Percentiles rank a stretch among this genome's conserved stretches.
phyloP scores from a whole-genome alignment of 2,329 filamentous ascomycete genomes.

The Cladobotryum mycophilum region DNA sequence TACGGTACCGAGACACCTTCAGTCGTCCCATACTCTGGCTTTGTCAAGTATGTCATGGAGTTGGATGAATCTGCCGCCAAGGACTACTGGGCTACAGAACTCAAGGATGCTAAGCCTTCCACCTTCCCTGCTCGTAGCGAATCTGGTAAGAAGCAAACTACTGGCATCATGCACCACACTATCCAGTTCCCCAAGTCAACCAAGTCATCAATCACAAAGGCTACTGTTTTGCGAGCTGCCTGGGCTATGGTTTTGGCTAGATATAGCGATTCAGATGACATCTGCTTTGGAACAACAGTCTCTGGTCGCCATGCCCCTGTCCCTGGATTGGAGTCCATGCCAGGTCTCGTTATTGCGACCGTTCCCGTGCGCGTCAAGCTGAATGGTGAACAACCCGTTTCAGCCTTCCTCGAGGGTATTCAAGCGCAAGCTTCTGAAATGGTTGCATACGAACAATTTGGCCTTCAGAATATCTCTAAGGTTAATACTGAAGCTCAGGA shows the following conservation, averaged over 20 bases:
- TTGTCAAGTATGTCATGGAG: background rate
- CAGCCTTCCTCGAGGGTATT: constrained; percentile 9
- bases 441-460: constrained; percentile 5
- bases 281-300: constrained; percentile 13
- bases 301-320: constrained; percentile 14
- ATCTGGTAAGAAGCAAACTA: background rate
- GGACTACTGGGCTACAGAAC: background rate
- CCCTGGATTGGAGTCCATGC: background rate
- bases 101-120: background rate
- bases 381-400: constrained; percentile 3
- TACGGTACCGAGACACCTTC: background rate
- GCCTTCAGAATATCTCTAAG: constrained; percentile 8
- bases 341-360: constrained; percentile 5
- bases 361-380: constrained; percentile 13
- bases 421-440: constrained; percentile 13
- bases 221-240: constrained; percentile 6
- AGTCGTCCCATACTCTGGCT: background rate
- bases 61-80: background rate
- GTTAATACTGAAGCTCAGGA: background rate
- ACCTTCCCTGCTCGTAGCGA: background rate
- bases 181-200: background rate
- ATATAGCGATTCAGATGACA: constrained; percentile 10
- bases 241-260: constrained; percentile 8
- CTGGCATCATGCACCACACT: background rate
- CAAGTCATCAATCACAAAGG: constrained; percentile 1